phyloP scores from a whole-genome alignment of 495 filamentous ascomycete species.

The Parachaetomium inaequale region DNA sequence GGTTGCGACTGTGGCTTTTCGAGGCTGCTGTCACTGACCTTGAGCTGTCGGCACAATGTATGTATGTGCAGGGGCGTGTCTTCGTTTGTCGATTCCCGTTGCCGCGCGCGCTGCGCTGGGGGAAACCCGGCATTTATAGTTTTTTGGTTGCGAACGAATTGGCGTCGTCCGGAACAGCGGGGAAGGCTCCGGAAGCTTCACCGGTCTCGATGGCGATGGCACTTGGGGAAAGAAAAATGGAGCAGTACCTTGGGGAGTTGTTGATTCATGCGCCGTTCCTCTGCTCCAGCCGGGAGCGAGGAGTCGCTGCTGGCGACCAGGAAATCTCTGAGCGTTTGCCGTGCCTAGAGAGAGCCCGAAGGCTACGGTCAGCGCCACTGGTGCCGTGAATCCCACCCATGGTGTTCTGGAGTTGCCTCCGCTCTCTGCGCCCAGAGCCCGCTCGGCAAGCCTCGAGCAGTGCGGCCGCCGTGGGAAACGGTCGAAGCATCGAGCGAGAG shows the following conservation, averaged over 20 bases:
- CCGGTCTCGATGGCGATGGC: neutral
- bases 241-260: constrained; percentile 46
- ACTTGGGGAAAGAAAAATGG: constrained; percentile 12
- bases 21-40: constrained; percentile 31
- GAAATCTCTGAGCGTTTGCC: constrained; percentile 23
- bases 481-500: neutral
- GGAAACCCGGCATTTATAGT: constrained; percentile 20
- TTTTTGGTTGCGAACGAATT: constrained; percentile 32
- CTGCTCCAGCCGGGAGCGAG: constrained; percentile 39
- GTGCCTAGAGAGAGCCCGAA: constrained; percentile 19
- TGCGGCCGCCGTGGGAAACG: neutral
- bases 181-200: constrained; percentile 12
- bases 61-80: constrained; percentile 8
- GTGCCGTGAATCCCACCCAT: neutral
- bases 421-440: neutral
- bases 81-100: constrained; percentile 10
- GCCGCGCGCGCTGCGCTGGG: neutral
- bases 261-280: constrained; percentile 49
- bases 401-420: neutral
- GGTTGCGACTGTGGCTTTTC: constrained; percentile 27
- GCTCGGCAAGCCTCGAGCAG: neutral
- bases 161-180: constrained; percentile 27
- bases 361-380: constrained; percentile 22
- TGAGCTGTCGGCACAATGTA: constrained; percentile 5
- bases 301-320: constrained; percentile 27